Evolutionary conservation across 768 basidiomycete species (phyloP).

Genomic region (Tricholoma flavovirens): DNA sequence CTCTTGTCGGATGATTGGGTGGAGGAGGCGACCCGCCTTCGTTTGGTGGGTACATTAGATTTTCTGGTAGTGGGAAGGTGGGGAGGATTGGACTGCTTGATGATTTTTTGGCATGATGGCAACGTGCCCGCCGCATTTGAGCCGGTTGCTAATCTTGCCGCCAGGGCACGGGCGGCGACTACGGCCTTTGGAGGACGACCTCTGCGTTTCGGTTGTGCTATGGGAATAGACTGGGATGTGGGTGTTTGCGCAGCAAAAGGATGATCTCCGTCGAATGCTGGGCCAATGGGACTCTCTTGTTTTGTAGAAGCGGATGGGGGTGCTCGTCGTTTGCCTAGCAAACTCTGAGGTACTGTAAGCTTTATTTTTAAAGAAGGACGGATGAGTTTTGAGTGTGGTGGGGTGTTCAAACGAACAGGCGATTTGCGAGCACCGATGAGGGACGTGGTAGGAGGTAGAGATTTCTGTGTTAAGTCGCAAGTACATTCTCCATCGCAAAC

Average conservation of each 20-base stretch:
- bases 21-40: slow-evolving; percentile 27
- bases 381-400: slow-evolving; percentile 20
- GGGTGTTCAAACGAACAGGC: slow-evolving; percentile 30
- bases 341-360: slow-evolving; percentile 55
- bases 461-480: slow-evolving; percentile 48
- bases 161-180: slow-evolving; percentile 29
- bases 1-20: slow-evolving; percentile 31
- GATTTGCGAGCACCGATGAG: slow-evolving; percentile 35
- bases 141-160: slow-evolving; percentile 12
- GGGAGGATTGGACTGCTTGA: slow-evolving; percentile 14
- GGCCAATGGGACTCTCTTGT: slow-evolving; percentile 24
- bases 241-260: slow-evolving; percentile 13
- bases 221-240: slow-evolving; percentile 13
- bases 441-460: slow-evolving; percentile 23
- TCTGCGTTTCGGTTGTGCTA: slow-evolving; percentile 37
- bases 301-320: slow-evolving; percentile 20
- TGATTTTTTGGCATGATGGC: slow-evolving; percentile 11
- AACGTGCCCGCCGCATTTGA: slow-evolving; percentile 14
- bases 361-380: slow-evolving; percentile 62
- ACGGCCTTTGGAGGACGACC: slow-evolving; percentile 52
- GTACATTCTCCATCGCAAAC: slow-evolving; percentile 90
- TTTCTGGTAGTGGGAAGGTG: slow-evolving; percentile 19
- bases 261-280: slow-evolving; percentile 33
- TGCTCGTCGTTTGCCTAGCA: slow-evolving; percentile 40
- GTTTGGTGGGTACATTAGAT: slow-evolving; percentile 25